These are phyloP conservation scores for Cylindrotheca closterium DNA, from an alignment of 108 stramenopile genomes.

Conservation along the genomic window DNA sequence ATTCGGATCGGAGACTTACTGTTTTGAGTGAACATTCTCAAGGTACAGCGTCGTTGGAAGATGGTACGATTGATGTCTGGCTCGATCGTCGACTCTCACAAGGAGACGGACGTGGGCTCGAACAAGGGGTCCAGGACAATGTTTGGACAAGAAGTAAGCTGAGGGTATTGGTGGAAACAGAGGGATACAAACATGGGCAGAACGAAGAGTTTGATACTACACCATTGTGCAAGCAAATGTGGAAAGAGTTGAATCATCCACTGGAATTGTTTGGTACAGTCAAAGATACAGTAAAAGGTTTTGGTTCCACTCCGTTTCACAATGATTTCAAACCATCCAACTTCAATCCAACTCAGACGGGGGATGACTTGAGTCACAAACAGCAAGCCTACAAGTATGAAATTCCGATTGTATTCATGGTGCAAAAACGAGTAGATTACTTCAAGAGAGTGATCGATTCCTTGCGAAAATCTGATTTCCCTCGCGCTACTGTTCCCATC, in stretches of 20 bases:
- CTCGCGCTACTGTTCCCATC: slow-evolving; percentile 29
- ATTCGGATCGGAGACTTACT: slow-evolving; percentile 41
- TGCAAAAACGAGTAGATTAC: slow-evolving; percentile 55
- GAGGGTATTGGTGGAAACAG: slow-evolving; percentile 42
- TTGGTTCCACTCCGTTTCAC: neutral
- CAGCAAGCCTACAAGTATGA: neutral
- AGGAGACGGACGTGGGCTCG: slow-evolving; percentile 55
- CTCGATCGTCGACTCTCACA: slow-evolving; percentile 52
- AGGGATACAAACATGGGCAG: slow-evolving; percentile 9
- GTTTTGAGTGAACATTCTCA: slow-evolving; percentile 64
- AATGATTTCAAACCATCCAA: neutral
- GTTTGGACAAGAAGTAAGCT: slow-evolving; percentile 54
- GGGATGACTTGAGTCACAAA: neutral
- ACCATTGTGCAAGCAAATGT: slow-evolving; percentile 41
- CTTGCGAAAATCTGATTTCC: slow-evolving; percentile 49
- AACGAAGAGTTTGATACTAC: slow-evolving; percentile 46
- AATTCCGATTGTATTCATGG: slow-evolving; percentile 59
- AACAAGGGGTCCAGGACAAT: slow-evolving; percentile 60
- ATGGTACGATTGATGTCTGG: slow-evolving; percentile 62
- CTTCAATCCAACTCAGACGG: too few species aligned
- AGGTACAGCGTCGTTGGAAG: slow-evolving; percentile 52
- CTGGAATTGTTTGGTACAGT: slow-evolving; percentile 42
- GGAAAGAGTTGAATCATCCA: slow-evolving; percentile 64
- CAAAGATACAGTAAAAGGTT: neutral
- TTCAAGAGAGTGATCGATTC: slow-evolving; percentile 43